Evolutionary conservation across 345 rosid species (phyloP).

Genomic region (Populus alba): DNA sequence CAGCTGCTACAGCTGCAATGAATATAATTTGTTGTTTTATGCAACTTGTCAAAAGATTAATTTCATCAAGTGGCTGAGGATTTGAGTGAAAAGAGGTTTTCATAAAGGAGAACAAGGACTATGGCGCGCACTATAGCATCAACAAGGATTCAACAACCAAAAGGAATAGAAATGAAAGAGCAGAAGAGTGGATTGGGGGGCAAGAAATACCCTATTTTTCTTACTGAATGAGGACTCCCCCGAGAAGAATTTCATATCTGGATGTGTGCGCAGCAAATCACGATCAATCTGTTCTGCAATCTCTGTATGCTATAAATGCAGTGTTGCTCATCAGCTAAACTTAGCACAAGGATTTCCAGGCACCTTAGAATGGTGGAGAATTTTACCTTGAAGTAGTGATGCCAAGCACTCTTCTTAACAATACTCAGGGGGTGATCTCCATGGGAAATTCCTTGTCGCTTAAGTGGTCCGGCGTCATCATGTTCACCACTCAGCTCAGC

Average conservation of each 20-base stretch:
- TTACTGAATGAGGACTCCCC: conserved; percentile 53
- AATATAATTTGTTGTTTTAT: not conserved
- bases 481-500: conserved; percentile 27
- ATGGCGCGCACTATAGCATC: not conserved
- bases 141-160: not conserved
- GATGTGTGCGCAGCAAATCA: conserved; percentile 70
- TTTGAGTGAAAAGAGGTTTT: not conserved
- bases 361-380: conserved; percentile 1
- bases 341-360: conserved; percentile 1
- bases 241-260: conserved; percentile 65
- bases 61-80: not conserved
- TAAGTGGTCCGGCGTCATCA: conserved; percentile 52
- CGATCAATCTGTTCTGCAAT: conserved; percentile 69
- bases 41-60: not conserved
- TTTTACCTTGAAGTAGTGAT: conserved; percentile 60
- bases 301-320: conserved; percentile 53
- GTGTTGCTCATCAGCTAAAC: conserved; percentile 13
- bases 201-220: conserved; percentile 47
- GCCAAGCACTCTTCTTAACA: conserved; percentile 63
- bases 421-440: conserved; percentile 74
- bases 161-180: not conserved
- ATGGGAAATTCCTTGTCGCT: conserved; percentile 50
- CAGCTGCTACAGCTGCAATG: not conserved
- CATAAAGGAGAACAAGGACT: not conserved
- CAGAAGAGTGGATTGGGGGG: not conserved